phyloP scores from a whole-genome alignment of 768 basidiomycete genomes.

The Cyathus striatus region DNA sequence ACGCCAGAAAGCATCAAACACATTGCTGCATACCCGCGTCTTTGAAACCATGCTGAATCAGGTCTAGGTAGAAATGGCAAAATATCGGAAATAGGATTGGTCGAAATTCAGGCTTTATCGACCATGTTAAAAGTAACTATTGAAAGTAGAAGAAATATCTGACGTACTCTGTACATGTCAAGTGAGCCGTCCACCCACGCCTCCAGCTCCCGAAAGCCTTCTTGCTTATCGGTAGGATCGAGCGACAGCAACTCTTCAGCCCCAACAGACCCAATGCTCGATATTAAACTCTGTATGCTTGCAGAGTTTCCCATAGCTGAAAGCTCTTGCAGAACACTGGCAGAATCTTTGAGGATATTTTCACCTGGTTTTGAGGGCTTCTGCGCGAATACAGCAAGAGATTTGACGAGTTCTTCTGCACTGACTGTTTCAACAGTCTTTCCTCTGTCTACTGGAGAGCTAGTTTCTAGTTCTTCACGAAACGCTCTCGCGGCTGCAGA shows the following conservation, averaged over 20 bases:
- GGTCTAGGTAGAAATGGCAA: slow-evolving; percentile 93
- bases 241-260: slow-evolving; percentile 78
- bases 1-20: slow-evolving; percentile 4
- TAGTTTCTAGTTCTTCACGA: slow-evolving; percentile 35
- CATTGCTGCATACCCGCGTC: slow-evolving; percentile 65
- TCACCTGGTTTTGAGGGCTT: slow-evolving; percentile 64
- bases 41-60: slow-evolving; percentile 86
- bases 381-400: slow-evolving; percentile 62
- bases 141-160: background rate
- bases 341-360: slow-evolving; percentile 64
- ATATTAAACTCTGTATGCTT: slow-evolving; percentile 71
- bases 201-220: slow-evolving; percentile 82
- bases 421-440: slow-evolving; percentile 37
- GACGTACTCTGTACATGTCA: slow-evolving; percentile 82
- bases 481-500: slow-evolving; percentile 43
- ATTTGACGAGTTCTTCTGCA: slow-evolving; percentile 48
- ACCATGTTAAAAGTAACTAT: slow-evolving; percentile 3
- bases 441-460: slow-evolving; percentile 37
- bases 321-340: slow-evolving; percentile 63
- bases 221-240: slow-evolving; percentile 82
- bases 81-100: slow-evolving; percentile 95
- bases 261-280: slow-evolving; percentile 73
- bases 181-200: slow-evolving; percentile 87
- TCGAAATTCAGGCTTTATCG: slow-evolving; percentile 78
- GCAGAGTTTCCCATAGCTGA: slow-evolving; percentile 63